Conservation (phyloP, 225 moss, liverwort and hornwort species). For the Rhytidiadelphus loreus region DNA sequence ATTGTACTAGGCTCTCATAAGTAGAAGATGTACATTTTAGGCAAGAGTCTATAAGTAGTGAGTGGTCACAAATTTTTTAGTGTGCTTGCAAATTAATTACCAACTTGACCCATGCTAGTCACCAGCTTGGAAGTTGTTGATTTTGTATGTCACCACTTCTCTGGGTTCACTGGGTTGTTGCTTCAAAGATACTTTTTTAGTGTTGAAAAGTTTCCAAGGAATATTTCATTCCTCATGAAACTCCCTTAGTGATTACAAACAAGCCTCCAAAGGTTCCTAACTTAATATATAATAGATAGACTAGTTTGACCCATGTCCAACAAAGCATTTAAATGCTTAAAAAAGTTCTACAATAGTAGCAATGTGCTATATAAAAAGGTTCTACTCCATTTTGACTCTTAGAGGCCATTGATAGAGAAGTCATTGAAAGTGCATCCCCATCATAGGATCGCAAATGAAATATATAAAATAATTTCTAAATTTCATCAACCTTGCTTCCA, state of each 20-base stretch:
- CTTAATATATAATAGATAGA: background rate
- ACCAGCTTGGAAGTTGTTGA: rapidly evolving
- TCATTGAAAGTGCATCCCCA: rapidly evolving
- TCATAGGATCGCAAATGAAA: background rate
- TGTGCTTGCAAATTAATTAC: background rate
- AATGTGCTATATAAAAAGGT: too few species aligned
- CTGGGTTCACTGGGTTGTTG: background rate
- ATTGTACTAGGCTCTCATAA: background rate
- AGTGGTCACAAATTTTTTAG: too few species aligned
- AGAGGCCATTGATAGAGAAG: rapidly evolving
- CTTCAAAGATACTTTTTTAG: rapidly evolving
- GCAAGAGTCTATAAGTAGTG: background rate
- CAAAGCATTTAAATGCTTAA: too few species aligned
- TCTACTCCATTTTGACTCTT: background rate
- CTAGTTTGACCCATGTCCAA: rapidly evolving
- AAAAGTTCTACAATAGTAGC: too few species aligned
- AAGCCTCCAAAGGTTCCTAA: background rate
- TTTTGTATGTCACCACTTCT: too few species aligned
- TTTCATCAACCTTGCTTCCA: background rate
- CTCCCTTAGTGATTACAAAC: background rate
- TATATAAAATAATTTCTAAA: background rate
- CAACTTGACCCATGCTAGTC: background rate
- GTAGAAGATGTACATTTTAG: background rate
- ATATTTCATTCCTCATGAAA: background rate
- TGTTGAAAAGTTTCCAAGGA: background rate